Evolutionary conservation across 495 filamentous ascomycete genomes (phyloP).

Genomic region (Penicillium atrosanguineum): DNA sequence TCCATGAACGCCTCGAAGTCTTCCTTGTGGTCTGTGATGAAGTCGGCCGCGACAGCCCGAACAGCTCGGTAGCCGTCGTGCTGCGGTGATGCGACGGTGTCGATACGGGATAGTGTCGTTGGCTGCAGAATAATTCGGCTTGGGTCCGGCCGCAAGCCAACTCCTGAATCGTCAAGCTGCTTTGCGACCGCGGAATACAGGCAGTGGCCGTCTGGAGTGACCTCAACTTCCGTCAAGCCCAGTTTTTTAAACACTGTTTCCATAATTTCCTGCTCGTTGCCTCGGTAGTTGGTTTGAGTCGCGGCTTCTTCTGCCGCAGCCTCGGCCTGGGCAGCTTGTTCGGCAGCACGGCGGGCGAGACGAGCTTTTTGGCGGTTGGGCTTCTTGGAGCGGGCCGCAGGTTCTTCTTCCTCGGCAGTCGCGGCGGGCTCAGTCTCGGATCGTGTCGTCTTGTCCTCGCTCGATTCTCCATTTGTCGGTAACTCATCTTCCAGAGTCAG

Average conservation of each 20-base stretch:
- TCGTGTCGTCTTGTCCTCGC: constrained; percentile 6
- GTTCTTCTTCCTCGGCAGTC: constrained; percentile 4
- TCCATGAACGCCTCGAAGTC: constrained; percentile 76
- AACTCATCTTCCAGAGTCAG: constrained; percentile 28
- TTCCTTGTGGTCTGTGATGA: constrained; percentile 55
- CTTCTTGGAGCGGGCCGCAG: constrained; percentile 54
- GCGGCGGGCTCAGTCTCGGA: constrained; percentile 6
- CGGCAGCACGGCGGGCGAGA: constrained; percentile 81
- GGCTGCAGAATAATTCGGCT: constrained; percentile 35
- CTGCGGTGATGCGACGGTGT: constrained; percentile 37
- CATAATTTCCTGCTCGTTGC: constrained; percentile 70
- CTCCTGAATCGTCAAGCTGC: constrained; percentile 55
- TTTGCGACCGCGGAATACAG: constrained; percentile 92
- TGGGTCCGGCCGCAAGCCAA: constrained; percentile 49
- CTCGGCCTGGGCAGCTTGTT: constrained; percentile 64
- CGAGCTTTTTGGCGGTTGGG: constrained; percentile 89
- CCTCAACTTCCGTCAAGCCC: constrained; percentile 69
- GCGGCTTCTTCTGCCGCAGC: constrained; percentile 73
- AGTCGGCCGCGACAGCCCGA: constrained; percentile 53
- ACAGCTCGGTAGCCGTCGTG: constrained; percentile 49
- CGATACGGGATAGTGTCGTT: constrained; percentile 40
- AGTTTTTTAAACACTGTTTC: constrained; percentile 57
- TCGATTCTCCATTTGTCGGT: constrained; percentile 18
- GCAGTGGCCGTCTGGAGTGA: constrained; percentile 90
- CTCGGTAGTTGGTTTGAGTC: constrained; percentile 69